Percentiles rank a stretch among this genome's conserved stretches.
These are phyloP conservation scores for Scedosporium boydii DNA, from an alignment of 2,329 filamentous ascomycete genomes.

Conservation along the genomic window DNA sequence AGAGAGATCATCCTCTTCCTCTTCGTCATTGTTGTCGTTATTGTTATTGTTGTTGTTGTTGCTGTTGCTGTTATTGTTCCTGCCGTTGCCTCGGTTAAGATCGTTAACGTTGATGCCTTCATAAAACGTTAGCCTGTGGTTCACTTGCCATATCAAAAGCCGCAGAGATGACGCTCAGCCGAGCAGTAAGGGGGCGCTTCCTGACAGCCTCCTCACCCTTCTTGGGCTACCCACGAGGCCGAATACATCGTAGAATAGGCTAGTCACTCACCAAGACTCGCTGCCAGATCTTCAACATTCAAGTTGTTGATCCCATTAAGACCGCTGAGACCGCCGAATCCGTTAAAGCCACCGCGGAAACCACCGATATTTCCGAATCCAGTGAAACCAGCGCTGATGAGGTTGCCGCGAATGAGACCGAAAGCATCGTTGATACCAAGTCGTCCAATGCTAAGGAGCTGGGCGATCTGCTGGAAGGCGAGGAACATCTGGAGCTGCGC, in stretches of 20 bases:
- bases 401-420: conserved; percentile 1
- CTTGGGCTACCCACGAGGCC: too few relatives aligned
- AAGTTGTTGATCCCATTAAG: not conserved
- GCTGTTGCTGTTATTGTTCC: not conserved
- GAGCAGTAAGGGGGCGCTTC: not conserved
- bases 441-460: conserved; percentile 10
- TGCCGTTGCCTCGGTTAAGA: not conserved
- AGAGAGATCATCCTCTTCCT: not conserved
- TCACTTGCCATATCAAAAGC: too few relatives aligned
- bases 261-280: not conserved
- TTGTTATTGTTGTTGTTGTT: not conserved
- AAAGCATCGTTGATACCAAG: conserved; percentile 7
- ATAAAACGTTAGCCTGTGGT: not conserved
- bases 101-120: not conserved
- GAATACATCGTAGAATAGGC: not conserved
- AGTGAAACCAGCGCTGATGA: conserved; percentile 9
- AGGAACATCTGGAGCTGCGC: conserved; percentile 13
- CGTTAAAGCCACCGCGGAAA: conserved; percentile 1
- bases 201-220: too few relatives aligned
- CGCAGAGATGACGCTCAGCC: too few relatives aligned
- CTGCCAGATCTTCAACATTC: not conserved
- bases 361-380: conserved; percentile 3
- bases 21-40: not conserved
- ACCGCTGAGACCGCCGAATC: not conserved
- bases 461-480: conserved; percentile 13